A percentile compares a stretch with the other conserved stretches of the same genome.
These are phyloP conservation scores for Dactylellina parvicollis DNA, from an alignment of 2,329 filamentous ascomycete species.

Conservation along the genomic window DNA sequence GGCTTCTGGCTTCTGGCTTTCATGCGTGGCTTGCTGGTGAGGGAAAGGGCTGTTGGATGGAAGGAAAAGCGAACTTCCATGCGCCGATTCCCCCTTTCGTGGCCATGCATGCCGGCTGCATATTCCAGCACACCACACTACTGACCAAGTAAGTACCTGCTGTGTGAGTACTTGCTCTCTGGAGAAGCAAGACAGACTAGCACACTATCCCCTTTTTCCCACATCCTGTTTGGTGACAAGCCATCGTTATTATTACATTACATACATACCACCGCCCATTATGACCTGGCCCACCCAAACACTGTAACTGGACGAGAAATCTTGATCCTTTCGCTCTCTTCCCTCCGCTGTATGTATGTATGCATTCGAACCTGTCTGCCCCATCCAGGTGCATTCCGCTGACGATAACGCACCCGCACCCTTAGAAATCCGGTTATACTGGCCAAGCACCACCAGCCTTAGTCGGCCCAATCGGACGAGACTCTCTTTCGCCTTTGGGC, in stretches of 20 bases:
- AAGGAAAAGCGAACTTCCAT: slow-evolving; percentile 51
- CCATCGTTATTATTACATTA: too few relatives aligned
- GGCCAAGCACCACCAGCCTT: slow-evolving; percentile 18
- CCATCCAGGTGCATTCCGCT: slow-evolving; percentile 40
- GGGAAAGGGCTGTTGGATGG: slow-evolving; percentile 52
- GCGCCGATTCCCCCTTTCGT: slow-evolving; percentile 53
- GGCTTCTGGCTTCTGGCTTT: slow-evolving; percentile 10
- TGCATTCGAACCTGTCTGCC: slow-evolving; percentile 22
- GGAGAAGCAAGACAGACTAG: background rate
- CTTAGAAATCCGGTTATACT: slow-evolving; percentile 27
- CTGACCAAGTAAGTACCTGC: too few relatives aligned
- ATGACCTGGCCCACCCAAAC: slow-evolving; percentile 30
- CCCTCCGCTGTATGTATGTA: slow-evolving; percentile 1
- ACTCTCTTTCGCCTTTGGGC: slow-evolving; percentile 39
- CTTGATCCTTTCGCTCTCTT: slow-evolving; percentile 23
- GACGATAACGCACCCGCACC: slow-evolving; percentile 39
- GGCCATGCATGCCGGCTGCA: slow-evolving; percentile 44
- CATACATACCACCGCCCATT: slow-evolving; percentile 36
- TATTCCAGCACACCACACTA: too few relatives aligned
- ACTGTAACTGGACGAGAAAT: background rate
- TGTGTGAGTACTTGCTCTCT: too few relatives aligned
- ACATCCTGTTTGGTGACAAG: slow-evolving; percentile 37
- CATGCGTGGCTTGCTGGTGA: slow-evolving; percentile 44
- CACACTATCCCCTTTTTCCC: slow-evolving; percentile 50
- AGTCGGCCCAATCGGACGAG: slow-evolving; percentile 5